Evolutionary conservation across 2,329 filamentous ascomycete genomes (phyloP).

Genomic region (Coniochaeta sp.): DNA sequence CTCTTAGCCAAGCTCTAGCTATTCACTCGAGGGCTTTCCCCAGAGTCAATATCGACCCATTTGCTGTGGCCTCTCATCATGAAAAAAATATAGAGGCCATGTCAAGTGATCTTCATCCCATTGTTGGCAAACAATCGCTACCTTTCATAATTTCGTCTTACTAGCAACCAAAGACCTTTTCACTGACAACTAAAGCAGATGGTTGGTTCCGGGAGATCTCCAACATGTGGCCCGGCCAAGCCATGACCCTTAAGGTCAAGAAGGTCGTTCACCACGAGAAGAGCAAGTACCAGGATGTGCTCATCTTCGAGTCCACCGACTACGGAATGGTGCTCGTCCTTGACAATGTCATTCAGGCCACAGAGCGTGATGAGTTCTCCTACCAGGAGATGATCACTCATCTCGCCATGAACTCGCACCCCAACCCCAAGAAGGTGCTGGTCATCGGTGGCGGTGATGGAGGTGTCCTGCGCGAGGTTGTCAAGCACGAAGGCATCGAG

Average conservation of each 20-base stretch:
- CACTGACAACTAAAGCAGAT: slow-evolving; percentile 51
- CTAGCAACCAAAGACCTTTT: neutral
- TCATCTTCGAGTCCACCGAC: slow-evolving; percentile 97
- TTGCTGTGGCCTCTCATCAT: neutral
- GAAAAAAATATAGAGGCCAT: neutral
- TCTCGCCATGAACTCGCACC: slow-evolving; percentile 96
- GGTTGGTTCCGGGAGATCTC: slow-evolving; percentile 99
- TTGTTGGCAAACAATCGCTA: neutral
- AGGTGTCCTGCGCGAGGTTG: slow-evolving; percentile 93
- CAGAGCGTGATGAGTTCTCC: slow-evolving; percentile 97
- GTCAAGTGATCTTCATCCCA: neutral
- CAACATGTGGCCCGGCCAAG: slow-evolving; percentile 97
- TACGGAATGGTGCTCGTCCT: slow-evolving; percentile 93
- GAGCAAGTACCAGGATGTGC: slow-evolving; percentile 97
- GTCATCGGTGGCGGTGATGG: slow-evolving; percentile 98
- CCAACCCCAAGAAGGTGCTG: slow-evolving; percentile 94
- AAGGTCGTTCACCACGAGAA: slow-evolving; percentile 98
- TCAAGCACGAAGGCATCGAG: slow-evolving; percentile 98
- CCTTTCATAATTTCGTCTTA: neutral
- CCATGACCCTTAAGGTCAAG: slow-evolving; percentile 97
- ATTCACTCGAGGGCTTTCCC: neutral
- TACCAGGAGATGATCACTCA: slow-evolving; percentile 99
- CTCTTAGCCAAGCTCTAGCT: neutral
- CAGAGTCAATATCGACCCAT: neutral
- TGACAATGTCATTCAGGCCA: slow-evolving; percentile 98